phyloP scores from a whole-genome alignment of 2,329 filamentous ascomycete species.

The Cordyceps fumosorosea region DNA sequence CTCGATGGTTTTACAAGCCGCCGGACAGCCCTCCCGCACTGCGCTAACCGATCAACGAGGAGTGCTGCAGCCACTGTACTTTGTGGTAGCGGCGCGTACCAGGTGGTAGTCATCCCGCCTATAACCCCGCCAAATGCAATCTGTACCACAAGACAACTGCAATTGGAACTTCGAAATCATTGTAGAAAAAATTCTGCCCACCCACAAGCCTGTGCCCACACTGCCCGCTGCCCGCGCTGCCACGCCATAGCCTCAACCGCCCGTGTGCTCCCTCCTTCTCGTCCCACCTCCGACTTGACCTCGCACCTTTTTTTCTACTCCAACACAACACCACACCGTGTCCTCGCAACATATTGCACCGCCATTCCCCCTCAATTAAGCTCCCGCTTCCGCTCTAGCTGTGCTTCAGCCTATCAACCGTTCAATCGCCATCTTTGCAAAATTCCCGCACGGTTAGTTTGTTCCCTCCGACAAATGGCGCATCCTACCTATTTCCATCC shows the following conservation, averaged over 20 bases:
- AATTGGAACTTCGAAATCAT: too few relatives aligned
- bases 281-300: too few relatives aligned
- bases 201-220: too few relatives aligned
- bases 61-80: not conserved
- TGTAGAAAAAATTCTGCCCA: too few relatives aligned
- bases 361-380: not conserved
- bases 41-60: not conserved
- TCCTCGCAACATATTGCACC: constrained; percentile 9
- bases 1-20: not conserved
- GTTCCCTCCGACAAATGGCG: constrained; percentile 2
- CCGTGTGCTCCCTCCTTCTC: not conserved
- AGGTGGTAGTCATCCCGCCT: not conserved
- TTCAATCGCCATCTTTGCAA: not conserved
- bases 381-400: not conserved
- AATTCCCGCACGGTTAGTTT: constrained; percentile 12
- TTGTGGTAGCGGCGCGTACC: too few relatives aligned
- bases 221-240: not conserved
- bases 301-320: not conserved
- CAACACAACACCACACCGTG: constrained; percentile 6
- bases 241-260: not conserved
- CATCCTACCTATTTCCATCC: not conserved
- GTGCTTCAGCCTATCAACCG: not conserved
- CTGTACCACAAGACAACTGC: too few relatives aligned
- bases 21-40: not conserved
- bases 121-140: too few relatives aligned